A percentile compares a stretch with the other conserved stretches of the same genome.
phyloP scores from a whole-genome alignment of 1,139 yeast species.

The Yamadazyma diospyri region DNA sequence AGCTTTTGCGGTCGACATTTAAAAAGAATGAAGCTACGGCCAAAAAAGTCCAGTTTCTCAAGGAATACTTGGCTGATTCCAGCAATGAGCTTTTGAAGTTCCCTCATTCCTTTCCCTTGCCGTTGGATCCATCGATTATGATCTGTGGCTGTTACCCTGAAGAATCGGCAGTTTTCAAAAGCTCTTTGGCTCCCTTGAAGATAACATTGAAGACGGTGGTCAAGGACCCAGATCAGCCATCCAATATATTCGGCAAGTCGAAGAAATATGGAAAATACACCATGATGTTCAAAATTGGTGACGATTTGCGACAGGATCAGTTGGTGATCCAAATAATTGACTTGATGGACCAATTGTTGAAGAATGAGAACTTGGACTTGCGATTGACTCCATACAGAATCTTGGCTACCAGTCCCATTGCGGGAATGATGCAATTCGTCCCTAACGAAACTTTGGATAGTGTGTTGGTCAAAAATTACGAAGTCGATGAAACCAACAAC shows the following conservation, averaged over 20 bases:
- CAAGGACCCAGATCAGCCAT: conserved; percentile 17
- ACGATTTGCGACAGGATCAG: conserved; percentile 94
- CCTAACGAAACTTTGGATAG: conserved; percentile 89
- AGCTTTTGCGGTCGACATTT: conserved; percentile 36
- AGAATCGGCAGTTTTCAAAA: conserved; percentile 83
- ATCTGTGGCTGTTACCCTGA: conserved; percentile 77
- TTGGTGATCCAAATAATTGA: conserved; percentile 88
- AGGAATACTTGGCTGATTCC: conserved; percentile 39
- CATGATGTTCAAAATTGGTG: conserved; percentile 92
- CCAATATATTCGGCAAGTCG: conserved; percentile 32
- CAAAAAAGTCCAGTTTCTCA: conserved; percentile 40
- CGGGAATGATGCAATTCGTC: conserved; percentile 90
- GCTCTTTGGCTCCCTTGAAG: conserved; percentile 85
- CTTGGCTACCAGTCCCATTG: conserved; percentile 84
- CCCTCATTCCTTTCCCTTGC: conserved; percentile 59
- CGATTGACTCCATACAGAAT: conserved; percentile 86
- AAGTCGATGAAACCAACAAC: conserved; percentile 6
- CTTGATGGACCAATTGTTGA: conserved; percentile 83
- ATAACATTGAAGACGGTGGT: conserved; percentile 65
- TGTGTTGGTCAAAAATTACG: conserved; percentile 58
- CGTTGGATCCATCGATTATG: conserved; percentile 64
- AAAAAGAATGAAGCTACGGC: conserved; percentile 43
- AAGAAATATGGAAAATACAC: conserved; percentile 59
- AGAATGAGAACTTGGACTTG: conserved; percentile 87
- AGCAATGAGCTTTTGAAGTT: conserved; percentile 41